Base-by-base conservation (phyloP, 805 yeast genomes). In the Blastobotrys chiropterorum region DNA sequence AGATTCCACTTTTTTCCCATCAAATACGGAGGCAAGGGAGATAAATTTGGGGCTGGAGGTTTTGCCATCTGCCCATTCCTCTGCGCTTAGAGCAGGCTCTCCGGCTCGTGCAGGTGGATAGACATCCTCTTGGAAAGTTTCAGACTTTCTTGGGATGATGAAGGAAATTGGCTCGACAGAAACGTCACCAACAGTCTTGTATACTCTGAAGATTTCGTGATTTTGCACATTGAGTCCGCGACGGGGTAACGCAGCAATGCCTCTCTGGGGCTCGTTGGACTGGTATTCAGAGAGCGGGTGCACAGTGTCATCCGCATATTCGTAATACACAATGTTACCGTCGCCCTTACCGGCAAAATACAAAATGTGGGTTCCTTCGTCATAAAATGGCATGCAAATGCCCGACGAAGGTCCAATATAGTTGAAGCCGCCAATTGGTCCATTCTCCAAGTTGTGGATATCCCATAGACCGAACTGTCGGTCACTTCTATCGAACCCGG, bases 321-420 rank as follows among this genome's bases (percentile, higher is more conserved):
- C 99, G 65, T 74, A 94, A 71, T 92, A 92, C 64, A 97, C 86
- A 62, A 94, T 88, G 67, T 92, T 94, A 62, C 98, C 98, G 68
- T 94, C 99, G 68, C 97, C 97, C 69, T 94, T 92, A 60, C 99
- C 99, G 31, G 96, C 98, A 55, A 94, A 73, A 64, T 85, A 94
- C 54, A 94, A 75, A 53, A 90, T 80, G 51, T 83, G 80, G 44
- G 86, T 90, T 38, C 86, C 78, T 22, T 81, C 86, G 66, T 94
- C 99, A 65, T 72, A 94, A 62, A 86, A 80, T 26, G 99, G 99
- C 79, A 94, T 86, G 67, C 90, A 73, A 42, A 94, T 86, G 61
- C 99, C 99, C 1, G 97, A 86, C 3, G 95, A 85, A 20, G 95
- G 80, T 66, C 95, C 99, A 47, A 94, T 78, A 41, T 83, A 80